A percentile compares a stretch with the other conserved stretches of the same genome.
phyloP scores from a whole-genome alignment of 257 asterid species.

The Anisodus acutangulus region DNA sequence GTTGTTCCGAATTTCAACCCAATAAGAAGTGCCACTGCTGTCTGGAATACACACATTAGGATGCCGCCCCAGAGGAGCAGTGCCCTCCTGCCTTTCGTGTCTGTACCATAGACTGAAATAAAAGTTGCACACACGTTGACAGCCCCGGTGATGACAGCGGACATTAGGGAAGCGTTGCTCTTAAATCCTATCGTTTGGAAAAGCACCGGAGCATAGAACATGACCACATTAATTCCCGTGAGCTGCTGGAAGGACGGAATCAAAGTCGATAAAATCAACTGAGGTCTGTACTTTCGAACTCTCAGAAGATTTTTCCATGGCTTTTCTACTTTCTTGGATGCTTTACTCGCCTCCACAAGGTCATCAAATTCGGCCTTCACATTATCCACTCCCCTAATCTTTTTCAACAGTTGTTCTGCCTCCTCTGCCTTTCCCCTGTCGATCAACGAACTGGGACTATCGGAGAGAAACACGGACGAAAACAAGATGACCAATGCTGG shows the following conservation, averaged over 20 bases:
- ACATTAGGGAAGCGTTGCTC: constrained; percentile 29
- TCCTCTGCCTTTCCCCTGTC: background rate
- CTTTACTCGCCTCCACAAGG: background rate
- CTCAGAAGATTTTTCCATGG: background rate
- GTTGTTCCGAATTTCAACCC: constrained; percentile 32
- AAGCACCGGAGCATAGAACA: constrained; percentile 41
- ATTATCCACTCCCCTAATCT: background rate
- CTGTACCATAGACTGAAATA: constrained; percentile 25
- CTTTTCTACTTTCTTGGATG: background rate
- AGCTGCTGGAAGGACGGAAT: constrained; percentile 38
- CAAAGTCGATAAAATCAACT: constrained; percentile 27
- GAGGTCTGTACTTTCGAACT: constrained; percentile 32
- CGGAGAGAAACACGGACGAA: constrained; percentile 19
- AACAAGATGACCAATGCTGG: constrained; percentile 30
- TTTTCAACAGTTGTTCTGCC: background rate
- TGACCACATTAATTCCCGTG: constrained; percentile 39
- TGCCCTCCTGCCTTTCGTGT: constrained; percentile 25
- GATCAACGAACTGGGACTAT: background rate
- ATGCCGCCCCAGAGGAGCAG: constrained; percentile 38
- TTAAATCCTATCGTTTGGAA: constrained; percentile 35
- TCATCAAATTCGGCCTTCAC: background rate
- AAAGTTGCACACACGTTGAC: constrained; percentile 33
- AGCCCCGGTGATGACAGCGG: constrained; percentile 30
- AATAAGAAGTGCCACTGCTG: constrained; percentile 31
- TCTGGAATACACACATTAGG: constrained; percentile 43